A percentile compares a stretch with the other conserved stretches of the same genome.
Conservation (phyloP, 305 asterid species). For the Fraxinus sp. region DNA sequence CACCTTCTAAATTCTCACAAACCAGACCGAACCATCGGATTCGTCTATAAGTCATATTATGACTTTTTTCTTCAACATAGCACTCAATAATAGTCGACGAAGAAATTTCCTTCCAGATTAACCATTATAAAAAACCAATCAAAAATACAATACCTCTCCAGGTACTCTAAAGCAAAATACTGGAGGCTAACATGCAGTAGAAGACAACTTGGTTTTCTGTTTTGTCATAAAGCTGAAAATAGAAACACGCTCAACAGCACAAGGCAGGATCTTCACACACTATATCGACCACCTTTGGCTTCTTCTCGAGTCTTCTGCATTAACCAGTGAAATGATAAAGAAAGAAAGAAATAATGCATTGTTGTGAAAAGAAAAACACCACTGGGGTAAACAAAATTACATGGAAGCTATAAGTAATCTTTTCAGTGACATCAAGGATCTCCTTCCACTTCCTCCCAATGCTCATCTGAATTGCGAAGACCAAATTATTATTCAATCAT, state of each 20-base stretch:
- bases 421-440: conserved; percentile 64
- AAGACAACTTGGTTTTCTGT: not conserved
- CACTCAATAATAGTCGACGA: not conserved
- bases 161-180: conserved; percentile 19
- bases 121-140: not conserved
- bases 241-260: conserved; percentile 8
- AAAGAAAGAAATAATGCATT: not conserved
- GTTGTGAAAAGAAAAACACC: not conserved
- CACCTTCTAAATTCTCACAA: not conserved
- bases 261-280: conserved; percentile 37
- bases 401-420: conserved; percentile 65
- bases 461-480: conserved; percentile 62
- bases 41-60: not conserved
- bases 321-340: not conserved
- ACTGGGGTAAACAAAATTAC: conserved; percentile 34
- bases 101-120: not conserved
- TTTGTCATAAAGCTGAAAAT: not conserved
- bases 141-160: not conserved
- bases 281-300: conserved; percentile 46
- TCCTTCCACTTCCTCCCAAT: conserved; percentile 98
- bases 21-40: not conserved
- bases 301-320: conserved; percentile 69
- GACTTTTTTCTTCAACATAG: not conserved
- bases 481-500: not conserved
- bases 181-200: not conserved